Evolutionary conservation across 495 filamentous ascomycete species (phyloP).

Genomic region (Neurospora sp.): DNA sequence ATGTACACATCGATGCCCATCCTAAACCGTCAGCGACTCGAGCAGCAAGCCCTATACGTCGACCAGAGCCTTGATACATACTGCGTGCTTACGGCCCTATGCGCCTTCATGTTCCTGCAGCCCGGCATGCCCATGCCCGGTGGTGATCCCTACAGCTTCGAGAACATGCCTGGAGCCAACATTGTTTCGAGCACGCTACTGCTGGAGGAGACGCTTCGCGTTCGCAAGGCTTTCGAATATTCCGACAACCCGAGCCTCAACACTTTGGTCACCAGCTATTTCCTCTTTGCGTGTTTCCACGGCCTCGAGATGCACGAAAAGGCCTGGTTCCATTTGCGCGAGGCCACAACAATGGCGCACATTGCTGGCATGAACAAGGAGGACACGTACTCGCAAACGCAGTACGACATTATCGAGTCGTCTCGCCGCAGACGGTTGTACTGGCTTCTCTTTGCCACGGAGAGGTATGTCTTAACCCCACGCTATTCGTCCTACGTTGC

Average conservation of each 20-base stretch:
- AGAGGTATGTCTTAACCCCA: slow-evolving; percentile 42
- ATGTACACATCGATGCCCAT: slow-evolving; percentile 81
- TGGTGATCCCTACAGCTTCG: slow-evolving; percentile 41
- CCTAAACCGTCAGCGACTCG: slow-evolving; percentile 56
- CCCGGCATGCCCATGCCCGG: slow-evolving; percentile 54
- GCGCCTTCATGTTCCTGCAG: slow-evolving; percentile 79
- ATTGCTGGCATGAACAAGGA: slow-evolving; percentile 54
- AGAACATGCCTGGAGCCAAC: slow-evolving; percentile 42
- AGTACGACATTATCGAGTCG: slow-evolving; percentile 43
- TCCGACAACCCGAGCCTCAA: slow-evolving; percentile 59
- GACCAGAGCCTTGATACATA: slow-evolving; percentile 63
- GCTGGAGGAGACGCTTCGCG: slow-evolving; percentile 64
- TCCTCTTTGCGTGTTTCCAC: slow-evolving; percentile 67
- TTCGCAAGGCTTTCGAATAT: slow-evolving; percentile 65
- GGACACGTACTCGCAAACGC: slow-evolving; percentile 36
- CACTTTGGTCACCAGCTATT: slow-evolving; percentile 67
- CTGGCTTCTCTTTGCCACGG: slow-evolving; percentile 62
- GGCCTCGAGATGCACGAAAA: slow-evolving; percentile 61
- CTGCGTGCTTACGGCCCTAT: slow-evolving; percentile 67
- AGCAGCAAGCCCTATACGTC: slow-evolving; percentile 51
- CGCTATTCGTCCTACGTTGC: background rate
- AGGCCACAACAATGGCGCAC: slow-evolving; percentile 54
- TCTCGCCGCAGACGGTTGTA: slow-evolving; percentile 50
- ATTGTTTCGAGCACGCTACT: slow-evolving; percentile 50
- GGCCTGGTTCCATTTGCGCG: slow-evolving; percentile 63